phyloP scores from a whole-genome alignment of 306 rosid genomes.

The Arachis stenosperma region DNA sequence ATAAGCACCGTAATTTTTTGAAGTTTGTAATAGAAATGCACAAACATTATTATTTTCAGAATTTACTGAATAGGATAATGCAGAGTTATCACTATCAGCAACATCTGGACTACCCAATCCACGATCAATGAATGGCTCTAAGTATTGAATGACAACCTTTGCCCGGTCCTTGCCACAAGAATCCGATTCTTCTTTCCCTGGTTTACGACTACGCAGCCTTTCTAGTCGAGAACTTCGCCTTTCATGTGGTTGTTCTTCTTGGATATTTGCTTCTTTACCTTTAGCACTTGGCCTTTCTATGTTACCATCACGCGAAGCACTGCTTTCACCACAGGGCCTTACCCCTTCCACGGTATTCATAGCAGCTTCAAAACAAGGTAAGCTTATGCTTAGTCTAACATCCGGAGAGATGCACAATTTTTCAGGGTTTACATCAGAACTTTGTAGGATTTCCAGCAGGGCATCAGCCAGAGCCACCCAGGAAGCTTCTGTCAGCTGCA shows the following conservation, averaged over 20 bases:
- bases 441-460: constrained; percentile 59
- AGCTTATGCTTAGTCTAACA: constrained; percentile 59
- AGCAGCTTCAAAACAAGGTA: constrained; percentile 62
- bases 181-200: constrained; percentile 87
- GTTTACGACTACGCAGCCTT: constrained; percentile 95
- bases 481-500: constrained; percentile 73
- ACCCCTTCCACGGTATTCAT: constrained; percentile 53
- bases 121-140: constrained; percentile 74
- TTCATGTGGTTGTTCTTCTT: constrained; percentile 89
- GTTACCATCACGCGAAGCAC: constrained; percentile 51
- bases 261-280: constrained; percentile 66
- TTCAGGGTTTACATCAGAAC: constrained; percentile 44
- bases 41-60: constrained; percentile 62
- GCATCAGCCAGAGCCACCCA: constrained; percentile 84
- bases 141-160: constrained; percentile 70
- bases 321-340: constrained; percentile 47
- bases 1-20: constrained; percentile 84
- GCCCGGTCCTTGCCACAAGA: constrained; percentile 72
- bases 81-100: constrained; percentile 41
- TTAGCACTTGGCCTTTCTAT: constrained; percentile 56
- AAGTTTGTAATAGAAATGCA: constrained; percentile 62
- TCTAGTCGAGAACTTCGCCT: constrained; percentile 96
- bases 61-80: constrained; percentile 57
- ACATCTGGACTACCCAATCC: constrained; percentile 52
- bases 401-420: constrained; percentile 67